A percentile compares a stretch with the other conserved stretches of the same genome.
phyloP scores from a whole-genome alignment of 768 basidiomycete species.

The Phylloporus rhodoxanthus region DNA sequence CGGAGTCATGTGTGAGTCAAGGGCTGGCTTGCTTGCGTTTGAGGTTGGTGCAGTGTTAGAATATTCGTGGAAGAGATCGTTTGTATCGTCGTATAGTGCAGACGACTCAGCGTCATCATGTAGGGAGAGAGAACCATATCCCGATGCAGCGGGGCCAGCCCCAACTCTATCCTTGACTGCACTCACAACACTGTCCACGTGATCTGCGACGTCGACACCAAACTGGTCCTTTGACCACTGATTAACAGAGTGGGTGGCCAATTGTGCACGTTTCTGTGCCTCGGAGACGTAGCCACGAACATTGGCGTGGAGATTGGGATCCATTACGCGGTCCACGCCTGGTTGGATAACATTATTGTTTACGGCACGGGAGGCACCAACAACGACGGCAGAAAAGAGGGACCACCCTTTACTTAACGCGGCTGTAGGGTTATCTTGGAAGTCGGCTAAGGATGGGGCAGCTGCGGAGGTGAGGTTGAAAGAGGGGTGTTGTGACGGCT shows the following conservation, averaged over 20 bases:
- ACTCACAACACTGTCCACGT: slow-evolving; percentile 64
- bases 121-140: slow-evolving; percentile 45
- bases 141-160: slow-evolving; percentile 48
- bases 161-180: slow-evolving; percentile 54
- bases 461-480: slow-evolving; percentile 71
- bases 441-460: slow-evolving; percentile 70
- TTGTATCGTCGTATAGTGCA: slow-evolving; percentile 55
- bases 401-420: slow-evolving; percentile 96
- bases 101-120: slow-evolving; percentile 52
- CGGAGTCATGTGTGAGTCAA: slow-evolving; percentile 2
- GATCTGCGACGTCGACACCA: slow-evolving; percentile 83
- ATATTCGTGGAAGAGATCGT: slow-evolving; percentile 53
- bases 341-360: slow-evolving; percentile 89
- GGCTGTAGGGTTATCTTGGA: slow-evolving; percentile 80
- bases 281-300: slow-evolving; percentile 69
- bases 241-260: slow-evolving; percentile 61
- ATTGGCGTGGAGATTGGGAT: slow-evolving; percentile 72
- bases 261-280: slow-evolving; percentile 58
- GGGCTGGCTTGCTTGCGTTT: slow-evolving; percentile 4
- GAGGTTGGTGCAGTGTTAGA: slow-evolving; percentile 16
- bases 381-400: slow-evolving; percentile 81
- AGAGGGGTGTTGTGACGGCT: slow-evolving; percentile 53
- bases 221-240: slow-evolving; percentile 70
- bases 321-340: slow-evolving; percentile 71
- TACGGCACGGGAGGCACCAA: slow-evolving; percentile 71